These are phyloP conservation scores for Aspergillus carbonarius DNA, from an alignment of 2,329 filamentous ascomycete species.

Conservation along the genomic window DNA sequence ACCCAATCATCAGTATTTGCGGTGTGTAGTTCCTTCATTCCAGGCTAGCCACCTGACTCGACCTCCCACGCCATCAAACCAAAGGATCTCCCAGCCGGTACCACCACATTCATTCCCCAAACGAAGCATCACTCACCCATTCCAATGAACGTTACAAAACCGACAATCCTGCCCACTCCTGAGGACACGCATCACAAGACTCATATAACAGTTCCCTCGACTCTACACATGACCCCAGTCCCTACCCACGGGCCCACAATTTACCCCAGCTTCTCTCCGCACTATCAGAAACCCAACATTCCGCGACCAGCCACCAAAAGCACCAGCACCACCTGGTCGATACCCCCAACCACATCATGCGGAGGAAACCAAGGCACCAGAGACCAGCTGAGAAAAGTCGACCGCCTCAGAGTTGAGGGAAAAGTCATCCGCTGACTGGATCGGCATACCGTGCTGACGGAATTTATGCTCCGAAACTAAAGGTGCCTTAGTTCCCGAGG, in stretches of 20 bases:
- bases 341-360: neutral
- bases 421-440: slow-evolving; percentile 3
- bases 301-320: neutral
- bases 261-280: neutral
- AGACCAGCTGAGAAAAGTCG: too few species aligned
- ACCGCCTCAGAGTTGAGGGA: neutral
- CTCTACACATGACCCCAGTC: neutral
- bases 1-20: too few species aligned
- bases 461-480: neutral
- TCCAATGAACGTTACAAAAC: neutral
- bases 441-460: slow-evolving; percentile 7
- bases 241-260: neutral
- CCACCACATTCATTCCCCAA: neutral
- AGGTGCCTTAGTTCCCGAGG: neutral
- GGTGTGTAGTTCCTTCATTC: neutral
- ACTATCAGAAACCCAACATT: neutral
- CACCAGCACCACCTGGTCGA: neutral
- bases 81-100: neutral
- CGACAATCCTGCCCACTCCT: neutral
- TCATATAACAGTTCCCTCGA: too few species aligned
- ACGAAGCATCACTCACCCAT: neutral
- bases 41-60: neutral
- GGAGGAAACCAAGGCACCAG: too few species aligned
- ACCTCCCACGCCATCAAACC: neutral
- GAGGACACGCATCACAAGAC: neutral